phyloP scores from a whole-genome alignment of 1,284 basidiomycete species.

The Cryptococcus neoformans region DNA sequence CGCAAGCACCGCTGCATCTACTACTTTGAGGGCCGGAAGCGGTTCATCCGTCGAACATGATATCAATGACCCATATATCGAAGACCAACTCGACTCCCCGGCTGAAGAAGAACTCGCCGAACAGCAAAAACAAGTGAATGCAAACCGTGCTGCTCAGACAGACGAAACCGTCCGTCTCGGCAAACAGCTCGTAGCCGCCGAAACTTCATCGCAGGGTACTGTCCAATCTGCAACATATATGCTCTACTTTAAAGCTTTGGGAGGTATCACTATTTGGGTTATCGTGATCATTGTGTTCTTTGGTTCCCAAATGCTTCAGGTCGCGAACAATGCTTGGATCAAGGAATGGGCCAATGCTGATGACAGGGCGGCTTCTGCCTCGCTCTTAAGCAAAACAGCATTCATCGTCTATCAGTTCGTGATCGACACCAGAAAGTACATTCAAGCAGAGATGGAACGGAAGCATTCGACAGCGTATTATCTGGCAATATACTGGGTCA shows the following conservation, averaged over 20 bases:
- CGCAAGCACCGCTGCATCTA: neutral
- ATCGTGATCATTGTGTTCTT: slow-evolving; percentile 34
- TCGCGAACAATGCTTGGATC: slow-evolving; percentile 47
- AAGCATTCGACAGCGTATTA: slow-evolving; percentile 26
- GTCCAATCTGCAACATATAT: slow-evolving; percentile 37
- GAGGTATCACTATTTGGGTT: slow-evolving; percentile 38
- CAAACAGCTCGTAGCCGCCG: slow-evolving; percentile 45
- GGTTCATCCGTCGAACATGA: neutral
- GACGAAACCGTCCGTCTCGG: slow-evolving; percentile 4
- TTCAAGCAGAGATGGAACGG: neutral
- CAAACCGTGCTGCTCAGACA: slow-evolving; percentile 20
- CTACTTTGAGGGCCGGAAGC: neutral
- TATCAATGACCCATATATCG: slow-evolving; percentile 21
- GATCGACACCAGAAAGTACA: neutral
- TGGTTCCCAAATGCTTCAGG: slow-evolving; percentile 42
- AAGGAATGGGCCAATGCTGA: slow-evolving; percentile 44
- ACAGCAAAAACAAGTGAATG: slow-evolving; percentile 32
- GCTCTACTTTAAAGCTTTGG: slow-evolving; percentile 43
- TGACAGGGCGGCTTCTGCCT: slow-evolving; percentile 3
- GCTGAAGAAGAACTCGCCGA: slow-evolving; percentile 65
- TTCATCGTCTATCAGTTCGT: neutral
- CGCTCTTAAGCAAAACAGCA: neutral
- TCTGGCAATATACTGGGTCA: slow-evolving; percentile 36
- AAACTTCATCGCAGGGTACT: slow-evolving; percentile 34
- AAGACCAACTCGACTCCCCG: slow-evolving; percentile 49